A percentile compares a stretch with the other conserved stretches of the same genome.
Evolutionary conservation across 352 stramenopile genomes (phyloP).

Genomic region (Peronospora farinosa): DNA sequence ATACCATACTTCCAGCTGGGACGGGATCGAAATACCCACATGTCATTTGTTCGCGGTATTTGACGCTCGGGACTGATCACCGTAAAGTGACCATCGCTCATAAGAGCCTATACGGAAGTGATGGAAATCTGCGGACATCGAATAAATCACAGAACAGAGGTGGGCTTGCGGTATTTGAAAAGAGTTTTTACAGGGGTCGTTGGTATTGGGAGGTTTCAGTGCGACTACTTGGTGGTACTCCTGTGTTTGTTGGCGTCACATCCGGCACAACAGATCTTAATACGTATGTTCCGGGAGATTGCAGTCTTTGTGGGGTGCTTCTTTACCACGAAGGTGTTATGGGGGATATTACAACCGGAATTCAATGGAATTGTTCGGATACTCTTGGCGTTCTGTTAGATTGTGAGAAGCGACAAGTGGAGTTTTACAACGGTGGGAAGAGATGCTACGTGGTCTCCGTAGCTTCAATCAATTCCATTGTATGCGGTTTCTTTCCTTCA

Average conservation of each 20-base stretch:
- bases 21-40: slow-evolving; percentile 54
- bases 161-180: slow-evolving; percentile 65
- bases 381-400: slow-evolving; percentile 54
- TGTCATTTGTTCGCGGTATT: slow-evolving; percentile 56
- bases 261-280: slow-evolving; percentile 59
- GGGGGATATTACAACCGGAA: slow-evolving; percentile 10
- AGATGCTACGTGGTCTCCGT: slow-evolving; percentile 34
- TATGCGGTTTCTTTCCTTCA: slow-evolving; percentile 40
- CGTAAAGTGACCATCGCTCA: slow-evolving; percentile 52
- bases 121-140: slow-evolving; percentile 2
- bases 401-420: slow-evolving; percentile 56
- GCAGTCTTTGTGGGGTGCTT: slow-evolving; percentile 27
- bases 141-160: slow-evolving; percentile 12
- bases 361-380: slow-evolving; percentile 33
- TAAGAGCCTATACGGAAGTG: slow-evolving; percentile 21
- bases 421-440: slow-evolving; percentile 47
- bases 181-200: slow-evolving; percentile 44
- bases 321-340: slow-evolving; percentile 34
- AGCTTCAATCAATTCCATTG: slow-evolving; percentile 9
- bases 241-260: slow-evolving; percentile 70
- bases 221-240: slow-evolving; percentile 36
- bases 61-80: slow-evolving; percentile 64
- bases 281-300: slow-evolving; percentile 15
- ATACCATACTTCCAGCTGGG: slow-evolving; percentile 51
- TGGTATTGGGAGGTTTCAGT: slow-evolving; percentile 84